Evolutionary conservation across 768 basidiomycete genomes (phyloP).

Genomic region (Tricholoma sp.): DNA sequence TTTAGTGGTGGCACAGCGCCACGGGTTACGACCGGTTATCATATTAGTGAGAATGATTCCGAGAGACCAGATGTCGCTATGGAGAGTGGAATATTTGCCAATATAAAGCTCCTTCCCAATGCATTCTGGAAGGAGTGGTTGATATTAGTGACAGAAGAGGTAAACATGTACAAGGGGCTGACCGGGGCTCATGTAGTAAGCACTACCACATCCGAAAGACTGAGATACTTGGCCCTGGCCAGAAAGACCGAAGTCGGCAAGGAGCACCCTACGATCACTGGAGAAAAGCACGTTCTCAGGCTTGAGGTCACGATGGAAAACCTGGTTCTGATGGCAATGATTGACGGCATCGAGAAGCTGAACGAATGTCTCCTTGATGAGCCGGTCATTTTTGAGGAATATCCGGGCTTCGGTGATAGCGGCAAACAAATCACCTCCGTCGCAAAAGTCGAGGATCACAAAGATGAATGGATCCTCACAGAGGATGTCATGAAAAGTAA

Average conservation of each 20-base stretch:
- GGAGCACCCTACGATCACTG: conserved; percentile 46
- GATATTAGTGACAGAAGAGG: conserved; percentile 7
- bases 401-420: conserved; percentile 55
- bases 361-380: conserved; percentile 67
- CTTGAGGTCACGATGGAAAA: conserved; percentile 86
- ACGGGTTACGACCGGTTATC: conserved; percentile 72
- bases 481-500: conserved; percentile 63
- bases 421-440: conserved; percentile 64
- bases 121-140: conserved; percentile 41
- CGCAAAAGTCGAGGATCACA: conserved; percentile 56
- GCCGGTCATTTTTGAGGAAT: conserved; percentile 52
- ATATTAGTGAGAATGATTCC: conserved; percentile 83
- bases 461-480: conserved; percentile 59
- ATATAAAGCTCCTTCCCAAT: conserved; percentile 39
- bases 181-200: conserved; percentile 72
- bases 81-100: conserved; percentile 49
- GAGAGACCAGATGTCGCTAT: conserved; percentile 71
- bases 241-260: conserved; percentile 79
- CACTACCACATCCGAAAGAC: conserved; percentile 56
- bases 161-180: conserved; percentile 9
- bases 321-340: conserved; percentile 62
- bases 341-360: conserved; percentile 78
- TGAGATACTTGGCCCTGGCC: conserved; percentile 39
- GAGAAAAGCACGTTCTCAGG: conserved; percentile 75
- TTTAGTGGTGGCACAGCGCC: conserved; percentile 61